Percentiles rank a stretch among this genome's conserved stretches.
phyloP scores from a whole-genome alignment of 73 alveolate genomes.

The Paramecium pentaurelia region DNA sequence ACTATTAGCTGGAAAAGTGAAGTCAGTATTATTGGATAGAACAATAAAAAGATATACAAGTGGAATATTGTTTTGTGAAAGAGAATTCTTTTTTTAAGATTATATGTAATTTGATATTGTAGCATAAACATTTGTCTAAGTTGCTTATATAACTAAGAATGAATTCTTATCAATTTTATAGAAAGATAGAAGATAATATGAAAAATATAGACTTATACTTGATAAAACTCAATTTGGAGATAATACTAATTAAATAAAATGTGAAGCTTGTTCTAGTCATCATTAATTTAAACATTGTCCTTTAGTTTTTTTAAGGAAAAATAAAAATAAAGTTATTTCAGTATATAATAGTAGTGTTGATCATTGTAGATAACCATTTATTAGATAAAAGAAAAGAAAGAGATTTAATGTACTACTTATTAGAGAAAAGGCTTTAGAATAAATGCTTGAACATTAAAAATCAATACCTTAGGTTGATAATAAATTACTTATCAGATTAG shows the following conservation, averaged over 20 bases:
- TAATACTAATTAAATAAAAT: not conserved
- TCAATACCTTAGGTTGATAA: not conserved
- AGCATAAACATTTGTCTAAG: constrained; percentile 12
- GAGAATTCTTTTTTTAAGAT: constrained; percentile 9
- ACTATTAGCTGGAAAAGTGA: not conserved
- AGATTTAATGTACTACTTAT: not conserved
- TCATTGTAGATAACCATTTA: not conserved
- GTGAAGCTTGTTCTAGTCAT: not conserved
- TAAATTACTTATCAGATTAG: not conserved
- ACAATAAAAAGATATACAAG: not conserved
- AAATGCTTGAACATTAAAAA: not conserved
- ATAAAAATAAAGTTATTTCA: not conserved
- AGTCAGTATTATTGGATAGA: not conserved
- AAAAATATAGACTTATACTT: not conserved
- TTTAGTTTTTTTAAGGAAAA: not conserved
- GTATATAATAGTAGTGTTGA: not conserved
- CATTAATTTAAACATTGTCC: constrained; percentile 27
- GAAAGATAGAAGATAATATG: not conserved
- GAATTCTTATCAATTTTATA: not conserved
- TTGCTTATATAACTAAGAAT: not conserved
- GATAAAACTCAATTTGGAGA: not conserved
- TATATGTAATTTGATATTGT: not conserved
- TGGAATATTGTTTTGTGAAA: constrained; percentile 4
- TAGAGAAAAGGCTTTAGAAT: constrained; percentile 19
- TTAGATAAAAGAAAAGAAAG: not conserved